Evolutionary conservation across 345 rosid genomes (phyloP), one percentile per base, ranked within the genome.

Genomic region (Erodium maritimum): DNA sequence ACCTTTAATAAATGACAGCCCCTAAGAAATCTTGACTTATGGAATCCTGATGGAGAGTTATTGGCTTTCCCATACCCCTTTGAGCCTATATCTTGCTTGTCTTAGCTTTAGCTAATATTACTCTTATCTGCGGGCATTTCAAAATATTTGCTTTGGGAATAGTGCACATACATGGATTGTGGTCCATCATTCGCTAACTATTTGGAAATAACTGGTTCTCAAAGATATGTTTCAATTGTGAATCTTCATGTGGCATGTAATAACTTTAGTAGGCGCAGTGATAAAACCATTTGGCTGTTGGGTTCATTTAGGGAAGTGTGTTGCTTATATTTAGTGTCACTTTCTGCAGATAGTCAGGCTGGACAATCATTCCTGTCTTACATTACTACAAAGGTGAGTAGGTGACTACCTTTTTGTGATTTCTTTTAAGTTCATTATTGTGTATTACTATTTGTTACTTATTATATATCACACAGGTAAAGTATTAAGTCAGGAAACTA

Each of bases 381-480:
- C 65, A 77, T 91, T 53, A 81, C 91, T 58, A 87, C 95, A 24
- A 91, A 91, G 96, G 97, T 87, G 67, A 75, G n/a, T n/a, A 91
- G 96, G 97, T 29, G 37, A 29, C 37, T 11, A 29, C 37, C 37
- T 29, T 29, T 29, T 29, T 29, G 37, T 11, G 37, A 29, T 29
- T 29, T 29, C 9, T 1, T 0, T 29, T 29, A 29, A 1, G 37
- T 29, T 29, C 37, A 29, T 5, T 29, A 29, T 29, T 29, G 37
- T 29, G n/a, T n/a, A n/a, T n/a, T n/a, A n/a, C 22, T 19, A 1
- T 14, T 4, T 52, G 8, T 52, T 52, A 6, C 21, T 19, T 18
- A 18, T 19, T 52, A 2, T 52, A 52, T 10, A 18, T 10, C 10
- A 2, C 11, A 19, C 17, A 18, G 22, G n/a, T 10, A 52, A 52